phyloP scores from a whole-genome alignment of 2,329 filamentous ascomycete genomes.

The Cladosporium sp. region DNA sequence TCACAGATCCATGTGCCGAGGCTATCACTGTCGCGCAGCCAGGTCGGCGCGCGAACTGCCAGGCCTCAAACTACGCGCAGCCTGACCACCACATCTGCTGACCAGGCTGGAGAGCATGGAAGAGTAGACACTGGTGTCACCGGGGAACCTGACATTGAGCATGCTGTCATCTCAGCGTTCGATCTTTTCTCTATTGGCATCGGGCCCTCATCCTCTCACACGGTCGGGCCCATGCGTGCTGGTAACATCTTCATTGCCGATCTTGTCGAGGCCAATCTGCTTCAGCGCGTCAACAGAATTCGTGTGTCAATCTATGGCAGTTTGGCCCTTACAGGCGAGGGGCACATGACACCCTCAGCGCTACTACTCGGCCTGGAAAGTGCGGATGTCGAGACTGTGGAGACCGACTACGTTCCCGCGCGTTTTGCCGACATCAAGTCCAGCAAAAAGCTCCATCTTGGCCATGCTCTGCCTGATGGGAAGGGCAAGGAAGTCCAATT shows the following conservation, averaged over 20 bases:
- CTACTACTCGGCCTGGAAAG: conserved; percentile 48
- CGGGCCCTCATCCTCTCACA: no score
- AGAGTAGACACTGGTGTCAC: no score
- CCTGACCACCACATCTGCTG: no score
- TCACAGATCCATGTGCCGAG: no score
- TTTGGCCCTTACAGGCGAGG: conserved; percentile 48
- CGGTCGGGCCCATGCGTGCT: no score
- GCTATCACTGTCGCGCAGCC: no score
- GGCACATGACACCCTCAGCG: conserved; percentile 50
- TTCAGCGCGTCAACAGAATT: conserved; percentile 45
- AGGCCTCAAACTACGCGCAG: no score
- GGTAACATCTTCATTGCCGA: conserved; percentile 49
- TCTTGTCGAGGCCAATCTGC: conserved; percentile 42
- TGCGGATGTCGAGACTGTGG: conserved; percentile 47
- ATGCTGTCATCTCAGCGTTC: no score
- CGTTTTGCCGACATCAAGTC: conserved; percentile 46
- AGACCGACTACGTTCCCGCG: conserved; percentile 45
- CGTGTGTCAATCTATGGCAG: conserved; percentile 48
- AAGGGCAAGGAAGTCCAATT: conserved; percentile 46
- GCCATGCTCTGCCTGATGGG: conserved; percentile 37
- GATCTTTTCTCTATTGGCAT: no score
- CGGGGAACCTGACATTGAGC: no score
- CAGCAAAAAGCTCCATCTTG: conserved; percentile 42
- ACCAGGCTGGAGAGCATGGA: no score
- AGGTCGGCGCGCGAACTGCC: no score